Base-by-base conservation (phyloP, 2,329 filamentous ascomycete species). In the Clonostachys rhizophaga region DNA sequence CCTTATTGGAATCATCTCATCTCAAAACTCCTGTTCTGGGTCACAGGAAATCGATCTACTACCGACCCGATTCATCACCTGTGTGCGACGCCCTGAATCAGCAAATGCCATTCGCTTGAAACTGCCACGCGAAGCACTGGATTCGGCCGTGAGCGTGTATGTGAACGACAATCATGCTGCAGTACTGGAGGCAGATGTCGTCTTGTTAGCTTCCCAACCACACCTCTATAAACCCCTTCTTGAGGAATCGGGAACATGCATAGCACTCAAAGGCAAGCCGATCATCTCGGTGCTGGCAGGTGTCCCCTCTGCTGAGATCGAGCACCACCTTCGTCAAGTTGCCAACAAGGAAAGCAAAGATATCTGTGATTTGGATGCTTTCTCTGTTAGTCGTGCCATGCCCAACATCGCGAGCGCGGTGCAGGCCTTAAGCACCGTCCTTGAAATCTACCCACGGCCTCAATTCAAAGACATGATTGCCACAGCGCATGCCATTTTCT, bases 231-330 rank as follows among this genome's bases (percentile, higher is more conserved):
- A 54, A 62, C 11, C 37, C 52, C 0, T 64, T 70, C 0, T 54
- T 79, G 6, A 57, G 53, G 0, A 55, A 69, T 39, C 55, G 64
- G 0, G 67, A 65, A 0, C 52, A 77, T 3, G 44, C 52, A 0
- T 61, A 70, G 6, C 71, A 68, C 0, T 46, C 36, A 52, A 57
- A 1, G 56, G 60, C 5, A 79, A 78, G 51, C 62, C 78, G 2
- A 48, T 78, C 11, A 72, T 78, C 56, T 79, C 74, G 52, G 67
- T 79, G 1, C 70, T 67, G 1, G 76, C 75, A 1, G 75, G 76
- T 1, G 78, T 70, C 71, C 67, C 70, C 1, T 61, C 65, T 34
- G 54, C 61, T 16, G 62, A 63, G 43, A 54, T 76, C 2, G 68
- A 72, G 49, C 44, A 50, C 4, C 60, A 58, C 5, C 55, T 74